Evolutionary conservation across 2,329 filamentous ascomycete genomes (phyloP), one percentile per base, ranked within the genome.

Genomic region (Metarhizium album): DNA sequence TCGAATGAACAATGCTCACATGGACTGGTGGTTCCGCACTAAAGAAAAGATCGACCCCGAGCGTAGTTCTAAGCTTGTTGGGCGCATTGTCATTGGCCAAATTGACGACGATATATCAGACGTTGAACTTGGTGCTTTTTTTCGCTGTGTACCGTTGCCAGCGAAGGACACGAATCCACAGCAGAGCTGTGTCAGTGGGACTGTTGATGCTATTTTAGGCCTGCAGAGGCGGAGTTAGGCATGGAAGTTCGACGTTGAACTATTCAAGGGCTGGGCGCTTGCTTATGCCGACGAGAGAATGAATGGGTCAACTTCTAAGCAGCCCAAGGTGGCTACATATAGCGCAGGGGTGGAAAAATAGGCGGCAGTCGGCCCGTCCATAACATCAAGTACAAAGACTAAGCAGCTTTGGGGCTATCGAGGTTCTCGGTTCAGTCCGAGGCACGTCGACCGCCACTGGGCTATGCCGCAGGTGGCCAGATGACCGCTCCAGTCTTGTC

Each of bases 161-260:
- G 52, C 58, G 1, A 67, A 64, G 52, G 61, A 66, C 22, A 63
- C 51, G 16, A 45, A 66, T 46, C 64, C 63, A 0, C 64, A 67
- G 42, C 61, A 67, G 53, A 66, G 62, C 51, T 66, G 64, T n/a
- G 63, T 67, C 46, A 62, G 62, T 13, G 67, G 64, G 64, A 53
- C 47, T n/a, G 47, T 55, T 22, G 50, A 59, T 52, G 63, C 63
- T 1, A 58, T 67, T 7, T 48, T 33, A 6, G 52, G 48, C 0
- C 45, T 67, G 2, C 64, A 65, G 50, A 48, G 18, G 7, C 52
- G 55, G 27, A 59, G 54, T 1, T 66, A 62, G 62, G 57, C 48
- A 4, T 13, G 7, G 3, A 40, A 49, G 0, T 64, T 67, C 29
- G 58, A 63, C 11, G 5, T 64, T 40, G 52, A 55, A 4, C 22